Conservation (phyloP, 208 protist species). For the Crithidia expoeki region DNA sequence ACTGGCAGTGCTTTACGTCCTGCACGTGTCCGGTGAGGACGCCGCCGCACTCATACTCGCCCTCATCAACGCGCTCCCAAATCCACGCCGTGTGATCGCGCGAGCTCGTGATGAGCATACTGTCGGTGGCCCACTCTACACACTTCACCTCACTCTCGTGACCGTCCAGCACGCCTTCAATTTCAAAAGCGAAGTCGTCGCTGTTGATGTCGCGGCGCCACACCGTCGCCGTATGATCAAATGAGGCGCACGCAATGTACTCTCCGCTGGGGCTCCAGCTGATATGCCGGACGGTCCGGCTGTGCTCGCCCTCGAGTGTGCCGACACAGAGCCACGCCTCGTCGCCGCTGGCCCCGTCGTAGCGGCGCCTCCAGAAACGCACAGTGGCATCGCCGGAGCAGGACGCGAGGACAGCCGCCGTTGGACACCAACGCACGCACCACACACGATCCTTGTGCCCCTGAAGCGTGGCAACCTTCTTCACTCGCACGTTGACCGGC, state of each 20-base stretch:
- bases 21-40: constrained; percentile 90
- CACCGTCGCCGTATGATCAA: constrained; percentile 81
- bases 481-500: constrained; percentile 26
- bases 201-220: constrained; percentile 53
- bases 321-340: constrained; percentile 55
- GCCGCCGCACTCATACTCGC: constrained; percentile 89
- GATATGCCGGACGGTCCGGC: constrained; percentile 77
- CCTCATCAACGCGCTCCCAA: constrained; percentile 87
- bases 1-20: constrained; percentile 91
- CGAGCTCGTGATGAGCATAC: constrained; percentile 85
- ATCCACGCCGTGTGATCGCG: constrained; percentile 92
- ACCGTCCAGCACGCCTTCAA: constrained; percentile 84
- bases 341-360: background rate
- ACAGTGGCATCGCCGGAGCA: constrained; percentile 77
- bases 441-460: constrained; percentile 85
- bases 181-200: constrained; percentile 53
- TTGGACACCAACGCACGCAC: constrained; percentile 85
- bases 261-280: constrained; percentile 84
- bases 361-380: constrained; percentile 54
- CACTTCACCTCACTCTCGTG: constrained; percentile 95
- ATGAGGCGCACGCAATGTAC: constrained; percentile 81
- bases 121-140: constrained; percentile 77
- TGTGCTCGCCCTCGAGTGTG: constrained; percentile 76
- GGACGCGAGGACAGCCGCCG: constrained; percentile 68
- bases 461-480: constrained; percentile 47